phyloP scores from a whole-genome alignment of 305 asterid genomes.

The Fraxinus sp. region DNA sequence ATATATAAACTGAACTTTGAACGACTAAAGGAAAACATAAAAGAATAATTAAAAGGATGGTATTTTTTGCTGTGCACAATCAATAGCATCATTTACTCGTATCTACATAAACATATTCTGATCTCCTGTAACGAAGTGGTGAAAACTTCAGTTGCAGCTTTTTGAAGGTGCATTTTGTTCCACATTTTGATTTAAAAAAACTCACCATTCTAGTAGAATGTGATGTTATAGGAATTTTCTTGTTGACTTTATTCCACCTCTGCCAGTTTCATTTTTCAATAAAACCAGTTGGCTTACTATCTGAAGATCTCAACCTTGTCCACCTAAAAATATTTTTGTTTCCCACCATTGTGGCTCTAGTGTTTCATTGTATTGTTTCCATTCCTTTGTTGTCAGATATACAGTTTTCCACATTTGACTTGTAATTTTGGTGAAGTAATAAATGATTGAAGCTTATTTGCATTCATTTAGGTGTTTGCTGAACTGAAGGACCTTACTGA shows the following conservation, averaged over 20 bases:
- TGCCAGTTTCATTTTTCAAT: neutral
- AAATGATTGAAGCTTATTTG: conserved; percentile 10
- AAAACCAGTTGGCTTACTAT: neutral
- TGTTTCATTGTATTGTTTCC: neutral
- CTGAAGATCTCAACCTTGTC: neutral
- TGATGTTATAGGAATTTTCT: neutral
- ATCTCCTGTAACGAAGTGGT: neutral
- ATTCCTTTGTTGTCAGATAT: neutral
- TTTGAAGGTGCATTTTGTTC: neutral
- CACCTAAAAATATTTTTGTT: neutral
- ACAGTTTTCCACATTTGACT: neutral
- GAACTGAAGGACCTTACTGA: conserved; percentile 64
- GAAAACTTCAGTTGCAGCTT: neutral
- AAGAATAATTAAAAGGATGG: neutral
- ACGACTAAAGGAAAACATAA: neutral
- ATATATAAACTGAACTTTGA: neutral
- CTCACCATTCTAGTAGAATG: neutral
- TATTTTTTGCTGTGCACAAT: neutral
- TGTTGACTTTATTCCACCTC: neutral
- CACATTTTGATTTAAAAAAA: neutral
- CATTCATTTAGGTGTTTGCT: conserved; percentile 59
- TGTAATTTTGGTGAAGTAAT: neutral
- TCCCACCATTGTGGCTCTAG: neutral
- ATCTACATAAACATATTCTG: neutral
- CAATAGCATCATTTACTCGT: neutral